Conservation (phyloP, 495 filamentous ascomycete species). For the Podospora comata region DNA sequence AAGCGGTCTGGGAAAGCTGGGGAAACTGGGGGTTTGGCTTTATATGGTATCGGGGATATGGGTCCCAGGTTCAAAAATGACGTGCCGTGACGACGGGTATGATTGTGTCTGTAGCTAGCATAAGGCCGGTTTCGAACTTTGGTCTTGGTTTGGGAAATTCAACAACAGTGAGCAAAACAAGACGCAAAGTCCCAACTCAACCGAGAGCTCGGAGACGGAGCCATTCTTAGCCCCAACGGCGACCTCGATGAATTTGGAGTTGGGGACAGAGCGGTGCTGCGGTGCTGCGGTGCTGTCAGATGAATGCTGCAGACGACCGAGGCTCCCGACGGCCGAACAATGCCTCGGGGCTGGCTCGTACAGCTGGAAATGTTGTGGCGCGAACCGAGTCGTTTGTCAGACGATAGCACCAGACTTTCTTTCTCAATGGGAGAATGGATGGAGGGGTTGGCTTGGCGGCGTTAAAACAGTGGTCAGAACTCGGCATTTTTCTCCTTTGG, state of each 20-base stretch:
- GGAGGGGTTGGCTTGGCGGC: not conserved
- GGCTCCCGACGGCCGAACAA: not conserved
- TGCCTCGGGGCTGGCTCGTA: not conserved
- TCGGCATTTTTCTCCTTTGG: constrained; percentile 5
- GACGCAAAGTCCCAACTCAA: not conserved
- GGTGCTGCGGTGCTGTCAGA: not conserved
- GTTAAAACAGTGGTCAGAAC: not conserved
- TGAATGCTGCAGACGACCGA: not conserved
- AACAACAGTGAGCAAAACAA: not conserved
- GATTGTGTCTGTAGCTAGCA: not conserved
- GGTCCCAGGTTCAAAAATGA: not conserved
- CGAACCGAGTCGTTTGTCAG: not conserved
- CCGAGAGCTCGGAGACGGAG: not conserved
- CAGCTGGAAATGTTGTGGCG: constrained; percentile 3
- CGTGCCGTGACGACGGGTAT: not conserved
- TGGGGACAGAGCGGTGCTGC: not conserved
- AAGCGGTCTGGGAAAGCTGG: not conserved
- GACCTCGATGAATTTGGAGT: not conserved
- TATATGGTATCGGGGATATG: not conserved
- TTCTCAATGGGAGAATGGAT: not conserved
- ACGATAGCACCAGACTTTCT: not conserved
- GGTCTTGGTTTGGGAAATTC: not conserved
- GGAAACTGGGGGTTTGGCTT: not conserved
- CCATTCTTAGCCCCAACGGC: not conserved
- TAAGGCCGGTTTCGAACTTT: not conserved